phyloP scores from a whole-genome alignment of 2,329 filamentous ascomycete species.

The Trichoderma sp. region DNA sequence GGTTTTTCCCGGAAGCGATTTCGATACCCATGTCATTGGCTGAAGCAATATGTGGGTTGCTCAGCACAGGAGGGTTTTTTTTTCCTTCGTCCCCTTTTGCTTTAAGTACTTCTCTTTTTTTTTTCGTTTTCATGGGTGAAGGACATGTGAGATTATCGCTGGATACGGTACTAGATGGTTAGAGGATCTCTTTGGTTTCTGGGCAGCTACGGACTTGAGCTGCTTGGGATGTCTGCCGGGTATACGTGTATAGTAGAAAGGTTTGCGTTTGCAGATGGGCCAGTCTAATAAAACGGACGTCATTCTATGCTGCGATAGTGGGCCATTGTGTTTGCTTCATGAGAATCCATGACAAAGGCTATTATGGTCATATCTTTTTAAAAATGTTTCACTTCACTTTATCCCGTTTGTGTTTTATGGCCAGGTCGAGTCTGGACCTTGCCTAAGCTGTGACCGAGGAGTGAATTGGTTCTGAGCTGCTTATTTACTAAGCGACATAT shows the following conservation, averaged over 20 bases:
- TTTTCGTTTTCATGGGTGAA: neutral
- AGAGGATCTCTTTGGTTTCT: neutral
- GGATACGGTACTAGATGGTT: neutral
- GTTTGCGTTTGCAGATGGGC: neutral
- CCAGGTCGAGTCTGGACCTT: neutral
- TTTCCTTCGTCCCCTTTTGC: neutral
- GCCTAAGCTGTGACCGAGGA: neutral
- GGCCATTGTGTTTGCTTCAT: neutral
- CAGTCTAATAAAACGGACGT: neutral
- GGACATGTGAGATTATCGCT: neutral
- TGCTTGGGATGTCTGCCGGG: neutral
- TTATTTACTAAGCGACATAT: neutral
- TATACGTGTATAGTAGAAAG: conserved; percentile 3
- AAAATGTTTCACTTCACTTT: neutral
- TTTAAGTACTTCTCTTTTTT: neutral
- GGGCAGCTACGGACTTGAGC: neutral
- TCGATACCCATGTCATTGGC: conserved; percentile 6
- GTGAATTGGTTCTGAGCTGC: neutral
- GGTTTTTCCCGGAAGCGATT: neutral
- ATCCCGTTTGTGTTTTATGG: neutral
- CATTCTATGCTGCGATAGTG: neutral
- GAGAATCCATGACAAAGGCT: neutral
- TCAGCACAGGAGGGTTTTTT: neutral
- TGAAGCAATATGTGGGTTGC: neutral
- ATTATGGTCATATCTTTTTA: neutral